These are phyloP conservation scores for Yarrowia bubula DNA, from an alignment of 805 yeast genomes.

Conservation along the genomic window DNA sequence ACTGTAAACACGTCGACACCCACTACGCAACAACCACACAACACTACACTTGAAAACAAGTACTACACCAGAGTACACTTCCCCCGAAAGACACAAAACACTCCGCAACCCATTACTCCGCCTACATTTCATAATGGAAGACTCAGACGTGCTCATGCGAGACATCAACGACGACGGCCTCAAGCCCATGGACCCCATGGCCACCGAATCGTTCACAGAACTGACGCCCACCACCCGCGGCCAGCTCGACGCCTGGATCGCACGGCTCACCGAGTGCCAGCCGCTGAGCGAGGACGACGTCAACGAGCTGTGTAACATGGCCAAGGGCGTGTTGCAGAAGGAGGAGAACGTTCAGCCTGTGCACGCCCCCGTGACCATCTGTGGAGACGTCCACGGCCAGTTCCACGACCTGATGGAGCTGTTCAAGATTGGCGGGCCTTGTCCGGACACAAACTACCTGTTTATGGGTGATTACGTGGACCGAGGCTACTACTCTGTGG, in stretches of 20 bases:
- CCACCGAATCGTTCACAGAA: constrained; percentile 53
- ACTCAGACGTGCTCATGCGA: constrained; percentile 44
- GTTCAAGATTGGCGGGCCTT: constrained; percentile 92
- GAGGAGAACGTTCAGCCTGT: constrained; percentile 96
- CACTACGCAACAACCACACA: background rate
- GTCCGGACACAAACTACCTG: constrained; percentile 87
- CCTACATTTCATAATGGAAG: constrained; percentile 37
- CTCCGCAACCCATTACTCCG: background rate
- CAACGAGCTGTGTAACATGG: constrained; percentile 80
- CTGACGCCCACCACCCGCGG: constrained; percentile 50
- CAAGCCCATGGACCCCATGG: constrained; percentile 27
- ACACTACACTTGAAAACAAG: background rate
- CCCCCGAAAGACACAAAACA: background rate
- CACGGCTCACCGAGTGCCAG: constrained; percentile 74
- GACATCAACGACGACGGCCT: constrained; percentile 48
- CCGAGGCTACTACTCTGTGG: constrained; percentile 85
- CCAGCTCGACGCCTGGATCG: constrained; percentile 89
- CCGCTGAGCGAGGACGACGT: constrained; percentile 83
- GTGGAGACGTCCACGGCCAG: constrained; percentile 98
- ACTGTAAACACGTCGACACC: constrained; percentile 15
- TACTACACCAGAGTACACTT: background rate
- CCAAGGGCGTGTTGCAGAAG: constrained; percentile 81
- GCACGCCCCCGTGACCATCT: constrained; percentile 90
- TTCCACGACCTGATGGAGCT: constrained; percentile 94
- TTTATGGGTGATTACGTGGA: constrained; percentile 92